phyloP scores from a whole-genome alignment of 495 filamentous ascomycete genomes.

The Neurospora sp. region DNA sequence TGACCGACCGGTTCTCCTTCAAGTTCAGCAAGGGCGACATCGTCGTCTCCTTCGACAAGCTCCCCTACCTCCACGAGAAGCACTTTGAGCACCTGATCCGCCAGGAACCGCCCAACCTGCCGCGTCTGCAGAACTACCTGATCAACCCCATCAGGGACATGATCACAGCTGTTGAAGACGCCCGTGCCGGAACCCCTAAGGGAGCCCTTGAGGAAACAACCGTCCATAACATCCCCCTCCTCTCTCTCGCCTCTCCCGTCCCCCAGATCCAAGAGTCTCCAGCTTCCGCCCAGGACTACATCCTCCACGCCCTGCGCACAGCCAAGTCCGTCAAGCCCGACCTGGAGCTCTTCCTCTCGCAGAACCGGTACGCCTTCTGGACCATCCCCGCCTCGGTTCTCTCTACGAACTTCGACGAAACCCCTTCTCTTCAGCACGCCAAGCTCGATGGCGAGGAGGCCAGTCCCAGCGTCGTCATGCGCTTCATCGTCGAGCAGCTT shows the following conservation, averaged over 20 bases:
- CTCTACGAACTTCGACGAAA: background rate
- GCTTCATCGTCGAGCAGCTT: background rate
- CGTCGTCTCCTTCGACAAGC: slow-evolving; percentile 70
- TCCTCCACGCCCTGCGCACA: slow-evolving; percentile 9
- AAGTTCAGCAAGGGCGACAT: slow-evolving; percentile 85
- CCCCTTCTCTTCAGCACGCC: background rate
- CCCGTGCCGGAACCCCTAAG: background rate
- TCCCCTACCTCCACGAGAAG: slow-evolving; percentile 66
- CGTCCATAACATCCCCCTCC: background rate
- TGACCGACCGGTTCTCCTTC: slow-evolving; percentile 64
- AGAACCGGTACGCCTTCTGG: slow-evolving; percentile 57
- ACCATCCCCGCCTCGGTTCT: slow-evolving; percentile 16
- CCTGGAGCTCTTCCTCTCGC: slow-evolving; percentile 39
- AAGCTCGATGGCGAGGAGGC: background rate
- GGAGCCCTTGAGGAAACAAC: background rate
- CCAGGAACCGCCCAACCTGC: background rate
- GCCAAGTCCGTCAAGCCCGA: slow-evolving; percentile 7
- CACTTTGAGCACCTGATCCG: slow-evolving; percentile 39
- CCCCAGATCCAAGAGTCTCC: background rate
- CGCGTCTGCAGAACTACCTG: slow-evolving; percentile 10
- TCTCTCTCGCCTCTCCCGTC: background rate
- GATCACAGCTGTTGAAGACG: background rate
- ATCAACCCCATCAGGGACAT: slow-evolving; percentile 5
- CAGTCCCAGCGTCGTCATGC: background rate
- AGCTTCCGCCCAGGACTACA: background rate